Evolutionary conservation across 1,284 basidiomycete genomes (phyloP), one percentile per base, ranked within the genome.

Genomic region (Porodaedalea pini): DNA sequence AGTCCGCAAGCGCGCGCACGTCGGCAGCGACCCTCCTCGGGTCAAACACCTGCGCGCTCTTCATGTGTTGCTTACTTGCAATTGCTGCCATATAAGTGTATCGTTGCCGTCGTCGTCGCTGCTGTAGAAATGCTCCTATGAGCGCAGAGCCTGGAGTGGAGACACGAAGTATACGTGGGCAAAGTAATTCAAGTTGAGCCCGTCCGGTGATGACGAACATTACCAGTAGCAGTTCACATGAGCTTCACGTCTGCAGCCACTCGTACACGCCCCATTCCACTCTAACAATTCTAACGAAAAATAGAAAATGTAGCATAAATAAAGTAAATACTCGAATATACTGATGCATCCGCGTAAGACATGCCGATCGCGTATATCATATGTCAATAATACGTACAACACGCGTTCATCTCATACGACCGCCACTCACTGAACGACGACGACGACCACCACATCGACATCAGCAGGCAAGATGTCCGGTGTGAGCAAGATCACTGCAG

Each of bases 1-100:
- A 79, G 19, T 69, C 65, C 36, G 86, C 83, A 36, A 89, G 73
- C 4, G 67, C 69, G 65, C 87, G 87, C 11, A 88, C 81, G 11
- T 82, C 71, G n/a, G 75, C 64, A 8, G 82, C 77, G 50, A 86
- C 56, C 44, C 39, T 43, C 15, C 21, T 21, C 10, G 50, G 56
- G 23, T 57, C 51, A 40, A 61, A 57, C 15, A 48, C 17, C 17
- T 51, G 21, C 3, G 31, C 23, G 43, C 25, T 40, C 27, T 21
- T 51, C 7, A 10, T 51, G 4, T 19, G 10, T 23, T 51, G 49
- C 32, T 27, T 39, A 19, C 8, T 17, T 19, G 34, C 27, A 6
- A 31, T 10, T 8, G 17, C 8, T 27, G 51, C 23, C 51, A 47
- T 47, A 3, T 0, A n/a, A n/a, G n/a, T n/a, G n/a, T n/a, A n/a